A percentile compares a stretch with the other conserved stretches of the same genome.
These are phyloP conservation scores for Lasiosphaeria hispida DNA, from an alignment of 495 filamentous ascomycete species.

Conservation along the genomic window DNA sequence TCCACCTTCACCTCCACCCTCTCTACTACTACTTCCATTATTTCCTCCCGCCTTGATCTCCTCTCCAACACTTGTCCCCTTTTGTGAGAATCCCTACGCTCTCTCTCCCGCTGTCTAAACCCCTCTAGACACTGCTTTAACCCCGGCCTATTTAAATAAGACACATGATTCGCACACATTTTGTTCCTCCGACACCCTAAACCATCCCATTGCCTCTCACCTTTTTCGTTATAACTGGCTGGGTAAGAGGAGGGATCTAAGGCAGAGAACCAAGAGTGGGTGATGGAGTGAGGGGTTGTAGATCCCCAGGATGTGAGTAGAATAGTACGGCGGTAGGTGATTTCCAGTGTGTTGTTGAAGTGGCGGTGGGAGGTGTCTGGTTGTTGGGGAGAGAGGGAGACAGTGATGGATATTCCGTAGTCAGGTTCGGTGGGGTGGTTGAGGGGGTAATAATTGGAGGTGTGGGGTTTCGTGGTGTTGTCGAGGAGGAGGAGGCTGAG, in stretches of 20 bases:
- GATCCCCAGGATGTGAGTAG: slow-evolving; percentile 4
- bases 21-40: neutral
- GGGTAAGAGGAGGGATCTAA: neutral
- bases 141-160: neutral
- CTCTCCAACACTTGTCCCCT: neutral
- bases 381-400: too few species aligned
- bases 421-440: slow-evolving; percentile 2
- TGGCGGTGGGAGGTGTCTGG: neutral
- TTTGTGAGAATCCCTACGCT: neutral
- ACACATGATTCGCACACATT: slow-evolving; percentile 2
- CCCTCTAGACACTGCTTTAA: neutral
- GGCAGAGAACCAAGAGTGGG: too few species aligned
- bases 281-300: slow-evolving; percentile 3
- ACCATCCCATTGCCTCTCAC: slow-evolving; percentile 6
- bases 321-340: slow-evolving; percentile 6
- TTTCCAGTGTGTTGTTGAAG: neutral
- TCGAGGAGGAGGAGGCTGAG: neutral
- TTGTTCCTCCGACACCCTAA: slow-evolving; percentile 5
- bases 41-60: neutral
- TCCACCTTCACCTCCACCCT: neutral
- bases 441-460: slow-evolving; percentile 5
- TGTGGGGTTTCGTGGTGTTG: neutral
- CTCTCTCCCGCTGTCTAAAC: slow-evolving; percentile 2
- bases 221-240: neutral
- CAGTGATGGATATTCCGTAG: slow-evolving; percentile 4